Base-by-base conservation (phyloP, 108 stramenopile species). In the Bacterosira constricta region DNA sequence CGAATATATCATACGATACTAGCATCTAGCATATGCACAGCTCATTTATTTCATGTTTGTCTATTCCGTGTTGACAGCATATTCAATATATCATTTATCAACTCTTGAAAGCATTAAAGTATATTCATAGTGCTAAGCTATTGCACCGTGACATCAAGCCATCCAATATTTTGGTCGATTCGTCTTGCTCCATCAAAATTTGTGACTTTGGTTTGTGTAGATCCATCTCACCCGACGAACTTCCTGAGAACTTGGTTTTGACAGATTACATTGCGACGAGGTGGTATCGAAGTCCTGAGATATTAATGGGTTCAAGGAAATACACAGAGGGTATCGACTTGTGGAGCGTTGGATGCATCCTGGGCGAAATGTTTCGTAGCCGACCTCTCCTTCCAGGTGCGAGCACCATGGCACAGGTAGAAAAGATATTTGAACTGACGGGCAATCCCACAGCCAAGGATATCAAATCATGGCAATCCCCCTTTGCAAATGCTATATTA, bases 241-340 rank as follows among this genome's bases (percentile, higher is more conserved):
- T 62, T 41, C 36, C 69, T 88, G 75, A 70, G 6, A 57, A 79
- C 69, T 32, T 73, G 41, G 87, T 88, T 23, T 86, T 90, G 72
- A 93, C 92, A 15, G 95, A 96, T 70, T 94, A 96, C 58, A 89
- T 96, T 26, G 88, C 89, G 21, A 96, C 95, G 17, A 52, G 93
- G 26, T 96, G 94, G 94, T 94, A 94, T 55, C 74, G 92, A 2
- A 80, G 88, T 35, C 92, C 92, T 1, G 93, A 94, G 59, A 85
- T 93, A 55, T 67, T 96, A 15, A 55, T 93, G 39, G 92, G 91
- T 0, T 87, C 89, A 20, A 89, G 88, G 10, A 88, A 84, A 64
- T 94, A 94, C 52, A 85, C 86, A 3, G 84, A 79, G 5, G 83
- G 89, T 10, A 89, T 96, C 83, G 95, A 96, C 55, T 51, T 93